Base-by-base conservation (phyloP, 805 yeast species). In the Kluyveromyces wickerhamii region DNA sequence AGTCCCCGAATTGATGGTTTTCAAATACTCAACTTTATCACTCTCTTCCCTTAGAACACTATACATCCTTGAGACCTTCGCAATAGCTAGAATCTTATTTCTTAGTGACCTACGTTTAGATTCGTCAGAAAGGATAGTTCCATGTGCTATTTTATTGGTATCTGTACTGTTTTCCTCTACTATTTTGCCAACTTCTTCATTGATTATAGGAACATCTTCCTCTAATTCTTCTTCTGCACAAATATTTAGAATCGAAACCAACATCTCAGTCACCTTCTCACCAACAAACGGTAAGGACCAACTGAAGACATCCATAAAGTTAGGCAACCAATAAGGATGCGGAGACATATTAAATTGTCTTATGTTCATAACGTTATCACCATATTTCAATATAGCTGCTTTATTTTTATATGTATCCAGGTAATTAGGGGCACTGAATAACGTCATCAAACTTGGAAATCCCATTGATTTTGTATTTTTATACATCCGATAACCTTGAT, bases 271-370 rank as follows among this genome's bases (percentile, higher is more conserved):
- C 36, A 88, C 83, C 53, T 92, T 85, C 57, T 89, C 96, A 14
- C 96, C 97, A 16, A 92, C 96, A 65, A 92, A 89, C 6, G 97
- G 98, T 38, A 89, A 66, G 2, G 96, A 84, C 97, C 97, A 92
- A 8, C 95, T 81, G 59, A 89, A 89, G 5, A 89, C 95, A 58
- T 92, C 96, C 94, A 88, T 86, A 50, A 88, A 85, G 57, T 87
- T 87, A 6, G 97, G 97, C 46, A 92, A 67, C 86, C 94, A 87
- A 62, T 92, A 89, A 1, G 98, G 98, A 60, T 89, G 97, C 4
- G 95, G 94, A 19, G 87, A 77, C 50, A 79, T 63, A 59, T 88
- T 87, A 67, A 92, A 89, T 61, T 89, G 97, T 38, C 96, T 74
- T 38, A 89, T 89, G 59, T 89, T 92, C 92, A 89, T 81, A 15